Conservation (phyloP, 2,329 filamentous ascomycete species). For the Aspergillus versicolor region DNA sequence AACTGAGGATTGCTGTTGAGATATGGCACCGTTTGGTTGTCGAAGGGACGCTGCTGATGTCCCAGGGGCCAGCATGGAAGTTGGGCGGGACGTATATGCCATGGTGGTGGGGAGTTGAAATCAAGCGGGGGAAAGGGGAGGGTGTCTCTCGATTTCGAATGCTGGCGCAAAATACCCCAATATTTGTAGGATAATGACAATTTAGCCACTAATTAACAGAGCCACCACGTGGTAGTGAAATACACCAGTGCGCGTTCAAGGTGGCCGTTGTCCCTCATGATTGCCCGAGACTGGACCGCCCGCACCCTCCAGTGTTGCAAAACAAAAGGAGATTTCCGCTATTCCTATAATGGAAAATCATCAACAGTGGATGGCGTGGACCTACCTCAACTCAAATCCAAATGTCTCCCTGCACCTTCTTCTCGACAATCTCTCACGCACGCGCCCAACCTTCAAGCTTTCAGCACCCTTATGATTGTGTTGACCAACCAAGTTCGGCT, state of each 20-base stretch:
- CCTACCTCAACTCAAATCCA: not conserved
- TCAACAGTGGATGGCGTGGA: constrained; percentile 32
- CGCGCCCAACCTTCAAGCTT: not conserved
- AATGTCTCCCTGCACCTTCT: not conserved
- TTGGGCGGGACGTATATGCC: constrained; percentile 38
- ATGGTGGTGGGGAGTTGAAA: constrained; percentile 20
- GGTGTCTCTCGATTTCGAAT: not conserved
- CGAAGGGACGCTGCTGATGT: constrained; percentile 30
- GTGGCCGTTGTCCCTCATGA: not conserved
- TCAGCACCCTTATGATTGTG: not conserved
- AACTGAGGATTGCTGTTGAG: constrained; percentile 54
- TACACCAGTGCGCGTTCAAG: not conserved
- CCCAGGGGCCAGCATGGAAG: constrained; percentile 31
- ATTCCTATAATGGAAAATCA: constrained; percentile 35
- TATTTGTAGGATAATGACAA: not conserved
- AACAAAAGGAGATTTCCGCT: constrained; percentile 19
- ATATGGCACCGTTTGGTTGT: constrained; percentile 28
- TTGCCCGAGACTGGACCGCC: not conserved
- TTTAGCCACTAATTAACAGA: not conserved
- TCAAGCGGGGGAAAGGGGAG: not conserved
- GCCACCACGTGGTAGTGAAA: not conserved
- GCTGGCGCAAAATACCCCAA: not conserved
- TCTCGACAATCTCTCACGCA: not conserved
- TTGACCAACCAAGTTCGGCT: not conserved
- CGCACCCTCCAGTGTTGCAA: not conserved